Conservation (phyloP, 1,139 yeast species). For the Suhomyces bokatorum region DNA sequence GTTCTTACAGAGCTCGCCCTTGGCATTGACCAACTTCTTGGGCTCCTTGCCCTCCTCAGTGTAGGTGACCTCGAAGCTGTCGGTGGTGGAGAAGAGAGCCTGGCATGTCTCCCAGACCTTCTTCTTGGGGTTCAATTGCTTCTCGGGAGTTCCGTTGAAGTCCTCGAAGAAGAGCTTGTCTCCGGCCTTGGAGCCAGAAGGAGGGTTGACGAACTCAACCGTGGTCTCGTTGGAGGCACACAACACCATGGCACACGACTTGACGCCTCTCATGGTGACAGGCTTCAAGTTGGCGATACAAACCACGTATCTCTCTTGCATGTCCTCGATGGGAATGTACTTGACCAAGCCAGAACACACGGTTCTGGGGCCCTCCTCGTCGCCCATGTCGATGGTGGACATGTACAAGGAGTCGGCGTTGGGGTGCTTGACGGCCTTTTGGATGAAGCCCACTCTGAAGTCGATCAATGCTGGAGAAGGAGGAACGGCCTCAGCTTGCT, state of each 20-base stretch:
- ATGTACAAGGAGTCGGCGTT: conserved; percentile 96
- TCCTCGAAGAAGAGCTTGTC: conserved; percentile 95
- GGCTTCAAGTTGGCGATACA: conserved; percentile 64
- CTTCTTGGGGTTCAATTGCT: conserved; percentile 96
- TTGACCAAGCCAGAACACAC: conserved; percentile 92
- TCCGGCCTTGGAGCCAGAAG: conserved; percentile 92
- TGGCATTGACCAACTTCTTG: conserved; percentile 73
- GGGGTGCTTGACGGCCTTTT: conserved; percentile 95
- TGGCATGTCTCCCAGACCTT: conserved; percentile 96
- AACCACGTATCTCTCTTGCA: conserved; percentile 52
- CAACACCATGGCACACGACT: conserved; percentile 93
- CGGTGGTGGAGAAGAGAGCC: conserved; percentile 84
- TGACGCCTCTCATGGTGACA: conserved; percentile 67
- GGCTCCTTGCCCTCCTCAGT: conserved; percentile 79
- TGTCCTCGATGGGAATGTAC: conserved; percentile 45
- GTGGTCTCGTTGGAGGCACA: conserved; percentile 74
- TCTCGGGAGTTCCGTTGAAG: conserved; percentile 83
- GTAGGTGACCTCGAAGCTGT: conserved; percentile 72
- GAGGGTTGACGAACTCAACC: conserved; percentile 95
- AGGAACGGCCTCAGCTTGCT: conserved; percentile 55
- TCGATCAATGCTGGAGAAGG: conserved; percentile 85
- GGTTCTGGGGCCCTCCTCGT: conserved; percentile 94
- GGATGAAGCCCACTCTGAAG: conserved; percentile 93
- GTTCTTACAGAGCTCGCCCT: conserved; percentile 73
- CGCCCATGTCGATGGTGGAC: conserved; percentile 96